A percentile compares a stretch with the other conserved stretches of the same genome.
phyloP scores from a whole-genome alignment of 768 basidiomycete genomes.

The Macrolepiota fuliginosa region DNA sequence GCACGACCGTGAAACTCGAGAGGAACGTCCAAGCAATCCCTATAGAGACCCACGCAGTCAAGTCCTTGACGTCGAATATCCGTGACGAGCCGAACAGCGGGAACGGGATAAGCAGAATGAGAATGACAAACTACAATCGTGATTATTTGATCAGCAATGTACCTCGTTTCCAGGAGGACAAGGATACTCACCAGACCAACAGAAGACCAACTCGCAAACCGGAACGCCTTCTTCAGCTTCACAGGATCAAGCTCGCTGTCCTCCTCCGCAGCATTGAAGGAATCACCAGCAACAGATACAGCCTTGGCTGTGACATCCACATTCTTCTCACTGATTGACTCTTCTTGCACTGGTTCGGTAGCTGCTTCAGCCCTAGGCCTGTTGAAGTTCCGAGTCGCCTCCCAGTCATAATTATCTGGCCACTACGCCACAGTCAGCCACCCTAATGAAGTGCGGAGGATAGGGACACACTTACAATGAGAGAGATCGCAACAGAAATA shows the following conservation, averaged over 20 bases:
- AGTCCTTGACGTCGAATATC: constrained; percentile 59
- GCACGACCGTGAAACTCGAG: constrained; percentile 70
- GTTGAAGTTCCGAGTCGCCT: constrained; percentile 77
- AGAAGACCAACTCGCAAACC: constrained; percentile 77
- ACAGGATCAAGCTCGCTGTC: constrained; percentile 65
- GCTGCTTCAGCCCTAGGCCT: constrained; percentile 17
- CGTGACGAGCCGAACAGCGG: constrained; percentile 85
- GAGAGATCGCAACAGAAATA: constrained; percentile 47
- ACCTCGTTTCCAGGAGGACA: constrained; percentile 1
- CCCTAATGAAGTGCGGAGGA: not conserved
- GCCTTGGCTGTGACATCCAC: constrained; percentile 20
- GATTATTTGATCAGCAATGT: constrained; percentile 1
- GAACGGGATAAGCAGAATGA: constrained; percentile 77
- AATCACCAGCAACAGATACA: constrained; percentile 33
- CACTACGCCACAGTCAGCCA: constrained; percentile 37
- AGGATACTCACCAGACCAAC: constrained; percentile 50
- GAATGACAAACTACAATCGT: constrained; percentile 55
- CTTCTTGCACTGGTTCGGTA: constrained; percentile 26
- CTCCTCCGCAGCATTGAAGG: constrained; percentile 33
- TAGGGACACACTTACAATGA: not conserved
- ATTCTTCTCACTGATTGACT: constrained; percentile 38
- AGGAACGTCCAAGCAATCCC: constrained; percentile 84
- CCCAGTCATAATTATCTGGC: constrained; percentile 85
- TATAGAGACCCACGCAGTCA: constrained; percentile 78
- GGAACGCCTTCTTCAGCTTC: constrained; percentile 69